Conservation (phyloP, 345 rosid genomes). For the Citrus sinensis region DVS_A1.0 CM039164.1:24931501-24932000, state of each 20-base stretch:
- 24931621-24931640: slow-evolving; percentile 93
- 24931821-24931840: background rate
- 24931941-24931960: slow-evolving; percentile 88
- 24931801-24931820: background rate
- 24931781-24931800: background rate
- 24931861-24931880: slow-evolving; percentile 60
- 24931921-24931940: slow-evolving; percentile 94
- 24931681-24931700: slow-evolving; percentile 77
- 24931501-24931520: slow-evolving; percentile 3
- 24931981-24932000: slow-evolving; percentile 9
- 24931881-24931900: slow-evolving; percentile 96
- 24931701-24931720: slow-evolving; percentile 19
- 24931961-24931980: slow-evolving; percentile 72
- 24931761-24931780: background rate
- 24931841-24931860: background rate
- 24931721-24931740: slow-evolving; percentile 1
- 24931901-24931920: slow-evolving; percentile 92
- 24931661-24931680: slow-evolving; percentile 95
- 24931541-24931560: background rate
- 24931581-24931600: slow-evolving; percentile 76
- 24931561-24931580: slow-evolving; percentile 53
- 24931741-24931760: background rate
- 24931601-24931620: slow-evolving; percentile 69
- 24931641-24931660: slow-evolving; percentile 91
- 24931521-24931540: slow-evolving; percentile 4